Base-by-base conservation (phyloP, 305 asterid genomes). In the Lippia alba region DNA sequence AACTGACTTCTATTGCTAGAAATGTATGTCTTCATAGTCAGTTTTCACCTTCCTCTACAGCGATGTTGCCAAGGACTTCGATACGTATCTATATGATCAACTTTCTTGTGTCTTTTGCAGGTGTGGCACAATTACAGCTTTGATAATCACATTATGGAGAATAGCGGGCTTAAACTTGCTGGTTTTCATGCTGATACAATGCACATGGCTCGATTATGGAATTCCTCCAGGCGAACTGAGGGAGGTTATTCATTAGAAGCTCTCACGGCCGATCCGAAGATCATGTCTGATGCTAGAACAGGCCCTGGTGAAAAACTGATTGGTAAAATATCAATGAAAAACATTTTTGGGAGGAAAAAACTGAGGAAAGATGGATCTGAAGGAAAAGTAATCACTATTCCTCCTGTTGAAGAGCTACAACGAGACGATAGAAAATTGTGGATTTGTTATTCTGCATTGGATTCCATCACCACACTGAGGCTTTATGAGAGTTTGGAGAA, bases 81-180 rank as follows among this genome's bases (percentile, higher is more conserved):
- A n/a, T 53, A 10, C 12, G 9, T 61, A 16, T 56, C 57, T 3
- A 40, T 40, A 39, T 74, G 46, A 72, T 70, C 72, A 59, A 16
- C 32, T 82, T 51, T 62, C 69, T 55, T 70, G 59, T 70, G 40
- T 73, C 66, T 74, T 74, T 63, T 85, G 79, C 75, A 95, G 99
- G 99, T 95, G 40, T 95, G 99, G 99, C 99, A 95, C 84, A 95
- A 95, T 78, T 95, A 92, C 75, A 95, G 99, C 79, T 95, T 95
- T 74, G 99, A 95, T 84, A 86, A 76, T 80, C 99, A 95, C 56
- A 80, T 95, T 58, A 74, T 92, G 44, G 97, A 94, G 83, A 94
- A 94, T 66, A 92, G 90, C 58, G 99, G 94, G 69, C 71, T 94
- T 30, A 89, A 87, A 79, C 41, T 92, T 61, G 81, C 88, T 74